A percentile compares a stretch with the other conserved stretches of the same genome.
Evolutionary conservation across 345 rosid species (phyloP).

Genomic region (Aquilaria malaccensis): DNA sequence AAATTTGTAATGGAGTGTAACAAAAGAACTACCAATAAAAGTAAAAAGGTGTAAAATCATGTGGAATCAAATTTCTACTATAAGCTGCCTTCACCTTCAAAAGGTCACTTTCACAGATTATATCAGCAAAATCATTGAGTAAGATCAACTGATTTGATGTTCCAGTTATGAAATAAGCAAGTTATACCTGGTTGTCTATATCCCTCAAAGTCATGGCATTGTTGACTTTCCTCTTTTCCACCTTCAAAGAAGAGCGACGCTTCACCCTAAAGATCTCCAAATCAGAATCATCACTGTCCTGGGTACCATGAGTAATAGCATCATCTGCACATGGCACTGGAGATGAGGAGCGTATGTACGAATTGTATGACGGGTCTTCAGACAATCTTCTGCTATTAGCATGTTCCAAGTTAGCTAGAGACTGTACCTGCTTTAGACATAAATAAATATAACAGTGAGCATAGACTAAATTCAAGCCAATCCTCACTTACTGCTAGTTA

Average conservation of each 20-base stretch:
- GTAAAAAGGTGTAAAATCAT: too few species aligned
- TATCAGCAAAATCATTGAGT: too few species aligned
- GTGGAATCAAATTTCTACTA: too few species aligned
- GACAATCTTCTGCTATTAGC: conserved; percentile 24
- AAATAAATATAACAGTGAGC: conserved; percentile 6
- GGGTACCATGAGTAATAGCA: conserved; percentile 19
- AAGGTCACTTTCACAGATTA: too few species aligned
- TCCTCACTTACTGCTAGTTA: neutral
- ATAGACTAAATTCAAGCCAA: neutral
- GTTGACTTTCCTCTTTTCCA: conserved; percentile 46
- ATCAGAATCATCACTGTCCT: conserved; percentile 80
- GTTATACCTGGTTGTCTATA: conserved; percentile 55
- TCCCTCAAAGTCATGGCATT: conserved; percentile 31
- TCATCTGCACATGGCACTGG: conserved; percentile 31
- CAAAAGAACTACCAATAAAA: too few species aligned
- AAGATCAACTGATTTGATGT: too few species aligned
- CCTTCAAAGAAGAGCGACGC: conserved; percentile 69
- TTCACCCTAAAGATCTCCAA: conserved; percentile 82
- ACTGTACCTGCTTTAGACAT: conserved; percentile 34
- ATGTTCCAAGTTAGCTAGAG: conserved; percentile 31
- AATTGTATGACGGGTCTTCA: conserved; percentile 30
- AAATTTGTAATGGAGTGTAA: too few species aligned
- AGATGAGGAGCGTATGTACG: conserved; percentile 26
- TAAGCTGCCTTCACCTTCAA: too few species aligned
- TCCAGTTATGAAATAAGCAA: neutral